These are phyloP conservation scores for Bertia moriformis DNA, from an alignment of 2,329 filamentous ascomycete genomes.

Conservation along the genomic window DNA sequence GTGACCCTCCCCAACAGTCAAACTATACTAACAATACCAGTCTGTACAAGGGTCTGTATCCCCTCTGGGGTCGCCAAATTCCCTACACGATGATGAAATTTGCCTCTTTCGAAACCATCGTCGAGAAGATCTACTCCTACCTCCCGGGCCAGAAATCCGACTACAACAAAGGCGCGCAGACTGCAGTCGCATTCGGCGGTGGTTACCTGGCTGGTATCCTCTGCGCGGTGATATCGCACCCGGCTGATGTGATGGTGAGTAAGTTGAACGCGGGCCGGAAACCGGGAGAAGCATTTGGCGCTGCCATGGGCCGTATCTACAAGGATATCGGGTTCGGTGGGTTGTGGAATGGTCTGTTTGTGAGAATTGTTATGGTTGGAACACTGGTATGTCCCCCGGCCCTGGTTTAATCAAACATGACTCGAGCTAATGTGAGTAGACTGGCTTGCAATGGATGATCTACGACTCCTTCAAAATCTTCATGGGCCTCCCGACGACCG, in stretches of 20 bases:
- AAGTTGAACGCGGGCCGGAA: constrained; percentile 73
- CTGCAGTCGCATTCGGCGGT: constrained; percentile 67
- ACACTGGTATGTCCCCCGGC: constrained; percentile 28
- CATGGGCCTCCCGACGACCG: constrained; percentile 75
- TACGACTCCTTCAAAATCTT: constrained; percentile 75
- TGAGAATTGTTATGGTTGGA: constrained; percentile 79
- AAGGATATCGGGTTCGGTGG: constrained; percentile 72
- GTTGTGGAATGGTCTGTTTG: constrained; percentile 82
- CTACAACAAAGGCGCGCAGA: constrained; percentile 70
- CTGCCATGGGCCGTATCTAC: constrained; percentile 69
- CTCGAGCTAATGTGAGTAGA: constrained; percentile 24
- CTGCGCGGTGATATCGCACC: constrained; percentile 69
- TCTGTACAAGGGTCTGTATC: constrained; percentile 80
- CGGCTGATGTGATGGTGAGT: constrained; percentile 79
- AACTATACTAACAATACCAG: no score
- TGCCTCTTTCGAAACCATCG: constrained; percentile 79
- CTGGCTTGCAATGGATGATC: constrained; percentile 85
- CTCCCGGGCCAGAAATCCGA: constrained; percentile 66
- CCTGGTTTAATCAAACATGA: neutral
- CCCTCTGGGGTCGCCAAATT: constrained; percentile 83
- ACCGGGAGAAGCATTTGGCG: constrained; percentile 63
- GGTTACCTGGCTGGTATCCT: constrained; percentile 81
- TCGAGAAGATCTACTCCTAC: constrained; percentile 67
- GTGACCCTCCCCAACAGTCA: constrained; percentile 22
- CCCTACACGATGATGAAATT: constrained; percentile 91